Percentiles rank a stretch among this genome's conserved stretches.
These are phyloP conservation scores for Zasmidium angulare DNA, from an alignment of 2,329 filamentous ascomycete genomes.

Conservation along the genomic window DNA sequence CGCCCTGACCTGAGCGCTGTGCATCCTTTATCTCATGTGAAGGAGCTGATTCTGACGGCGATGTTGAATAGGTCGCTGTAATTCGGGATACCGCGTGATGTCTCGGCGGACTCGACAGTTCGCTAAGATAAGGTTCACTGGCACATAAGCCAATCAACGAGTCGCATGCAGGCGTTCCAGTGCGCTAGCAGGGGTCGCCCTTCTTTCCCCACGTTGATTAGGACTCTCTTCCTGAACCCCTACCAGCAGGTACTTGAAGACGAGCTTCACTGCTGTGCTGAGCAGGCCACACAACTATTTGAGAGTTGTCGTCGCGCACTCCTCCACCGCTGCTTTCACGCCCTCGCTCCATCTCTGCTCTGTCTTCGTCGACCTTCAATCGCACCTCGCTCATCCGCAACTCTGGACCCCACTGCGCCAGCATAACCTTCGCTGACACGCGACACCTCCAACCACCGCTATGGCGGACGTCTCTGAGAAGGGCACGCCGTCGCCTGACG, in stretches of 20 bases:
- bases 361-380: background rate
- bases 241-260: too few species aligned
- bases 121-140: background rate
- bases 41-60: too few species aligned
- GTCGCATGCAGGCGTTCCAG: too few species aligned
- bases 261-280: too few species aligned
- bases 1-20: too few species aligned
- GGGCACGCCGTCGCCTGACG: constrained; percentile 15
- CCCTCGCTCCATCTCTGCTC: background rate
- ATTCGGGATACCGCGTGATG: background rate
- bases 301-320: background rate
- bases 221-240: too few species aligned
- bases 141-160: background rate
- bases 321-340: background rate
- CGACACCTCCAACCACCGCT: background rate
- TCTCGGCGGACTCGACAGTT: too few species aligned
- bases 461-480: constrained; percentile 14
- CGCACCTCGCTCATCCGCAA: background rate
- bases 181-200: background rate
- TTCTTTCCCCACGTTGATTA: background rate
- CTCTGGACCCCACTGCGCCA: background rate
- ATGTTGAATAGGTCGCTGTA: too few species aligned
- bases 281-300: too few species aligned
- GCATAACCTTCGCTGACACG: background rate
- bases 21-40: too few species aligned